phyloP scores from a whole-genome alignment of 1,284 basidiomycete genomes.

The Ceratorhiza oryzae-sativae region DNA sequence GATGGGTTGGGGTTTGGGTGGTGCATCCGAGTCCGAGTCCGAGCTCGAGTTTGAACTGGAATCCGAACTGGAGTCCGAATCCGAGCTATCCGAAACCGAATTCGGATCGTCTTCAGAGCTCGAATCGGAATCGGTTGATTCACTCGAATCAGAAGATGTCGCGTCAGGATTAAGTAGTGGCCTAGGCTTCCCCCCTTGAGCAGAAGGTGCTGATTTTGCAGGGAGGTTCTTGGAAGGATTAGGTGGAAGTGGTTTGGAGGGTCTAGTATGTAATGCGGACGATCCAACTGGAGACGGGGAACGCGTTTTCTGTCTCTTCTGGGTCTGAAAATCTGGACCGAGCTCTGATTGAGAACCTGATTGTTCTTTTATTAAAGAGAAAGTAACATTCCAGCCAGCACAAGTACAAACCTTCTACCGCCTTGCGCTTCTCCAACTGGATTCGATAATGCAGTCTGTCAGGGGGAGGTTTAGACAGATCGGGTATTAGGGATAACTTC shows the following conservation, averaged over 20 bases:
- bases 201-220: neutral
- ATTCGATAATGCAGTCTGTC: too few species aligned
- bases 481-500: too few species aligned
- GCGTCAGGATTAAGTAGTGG: neutral
- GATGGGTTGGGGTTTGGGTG: constrained; percentile 42
- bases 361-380: neutral
- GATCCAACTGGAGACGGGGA: neutral
- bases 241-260: neutral
- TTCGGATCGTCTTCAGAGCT: constrained; percentile 29
- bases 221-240: too few species aligned
- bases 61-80: constrained; percentile 47
- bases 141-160: neutral
- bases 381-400: neutral
- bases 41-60: constrained; percentile 47
- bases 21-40: constrained; percentile 46
- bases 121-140: constrained; percentile 1
- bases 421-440: too few species aligned
- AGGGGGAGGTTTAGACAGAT: too few species aligned
- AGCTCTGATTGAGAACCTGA: neutral
- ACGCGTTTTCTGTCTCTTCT: constrained; percentile 11
- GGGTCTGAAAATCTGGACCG: neutral
- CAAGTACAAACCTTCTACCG: too few species aligned
- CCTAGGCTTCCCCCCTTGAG: neutral
- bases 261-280: neutral
- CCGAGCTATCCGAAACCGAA: constrained; percentile 40